These are phyloP conservation scores for Sugiyamaella smithiae DNA, from an alignment of 805 yeast species.

Conservation along the genomic window DNA sequence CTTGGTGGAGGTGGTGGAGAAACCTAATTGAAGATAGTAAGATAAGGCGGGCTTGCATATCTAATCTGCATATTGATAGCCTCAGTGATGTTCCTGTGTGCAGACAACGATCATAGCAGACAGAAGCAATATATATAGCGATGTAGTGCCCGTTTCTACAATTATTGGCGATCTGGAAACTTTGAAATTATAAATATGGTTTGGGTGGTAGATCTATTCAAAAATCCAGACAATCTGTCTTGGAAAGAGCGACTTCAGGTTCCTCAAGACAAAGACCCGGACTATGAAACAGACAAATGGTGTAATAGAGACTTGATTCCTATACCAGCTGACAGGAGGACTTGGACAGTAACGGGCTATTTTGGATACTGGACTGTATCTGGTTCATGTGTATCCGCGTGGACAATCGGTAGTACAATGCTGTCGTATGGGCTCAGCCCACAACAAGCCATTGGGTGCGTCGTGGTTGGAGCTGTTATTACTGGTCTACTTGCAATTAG, in stretches of 20 bases:
- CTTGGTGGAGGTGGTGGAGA: no score
- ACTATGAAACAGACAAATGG: background rate
- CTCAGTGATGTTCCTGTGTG: no score
- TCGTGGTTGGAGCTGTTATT: background rate
- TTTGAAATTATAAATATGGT: background rate
- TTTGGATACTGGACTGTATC: background rate
- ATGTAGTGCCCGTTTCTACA: no score
- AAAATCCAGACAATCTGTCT: background rate
- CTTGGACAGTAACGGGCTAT: background rate
- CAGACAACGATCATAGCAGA: no score
- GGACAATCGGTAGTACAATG: background rate
- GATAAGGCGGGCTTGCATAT: no score
- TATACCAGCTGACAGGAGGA: background rate
- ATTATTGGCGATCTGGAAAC: background rate
- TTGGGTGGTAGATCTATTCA: background rate
- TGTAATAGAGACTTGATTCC: background rate
- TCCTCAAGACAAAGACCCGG: background rate
- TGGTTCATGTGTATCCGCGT: background rate
- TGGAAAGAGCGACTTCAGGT: background rate
- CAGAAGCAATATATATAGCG: no score
- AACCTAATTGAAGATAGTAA: no score
- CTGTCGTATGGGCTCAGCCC: background rate
- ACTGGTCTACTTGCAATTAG: background rate
- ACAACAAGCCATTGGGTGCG: constrained; percentile 1
- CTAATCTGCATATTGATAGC: no score